Percentiles rank a stretch among this genome's conserved stretches.
Conservation (phyloP, 352 stramenopile species). For the Phytophthora palmivora region DNA sequence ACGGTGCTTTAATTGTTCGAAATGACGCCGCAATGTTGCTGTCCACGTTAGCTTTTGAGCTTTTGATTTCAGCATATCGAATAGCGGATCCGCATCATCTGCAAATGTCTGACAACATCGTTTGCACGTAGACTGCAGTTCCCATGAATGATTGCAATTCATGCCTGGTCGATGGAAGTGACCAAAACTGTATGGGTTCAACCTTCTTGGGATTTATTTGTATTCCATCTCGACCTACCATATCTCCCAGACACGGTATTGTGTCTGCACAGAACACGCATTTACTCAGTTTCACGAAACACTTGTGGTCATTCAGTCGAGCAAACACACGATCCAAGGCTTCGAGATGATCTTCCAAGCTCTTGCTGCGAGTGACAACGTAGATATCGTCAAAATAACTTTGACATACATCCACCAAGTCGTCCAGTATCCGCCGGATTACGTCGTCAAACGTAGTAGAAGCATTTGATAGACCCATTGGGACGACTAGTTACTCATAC, state of each 20-base stretch:
- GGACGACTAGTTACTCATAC: not conserved
- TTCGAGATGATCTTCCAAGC: slow-evolving; percentile 1
- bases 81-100: too few species aligned
- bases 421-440: slow-evolving; percentile 5
- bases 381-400: slow-evolving; percentile 21
- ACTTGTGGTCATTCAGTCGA: slow-evolving; percentile 2
- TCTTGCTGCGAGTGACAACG: too few species aligned
- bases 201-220: not conserved
- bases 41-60: too few species aligned
- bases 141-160: too few species aligned
- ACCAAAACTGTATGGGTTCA: too few species aligned
- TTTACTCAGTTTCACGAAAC: slow-evolving; percentile 11
- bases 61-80: too few species aligned
- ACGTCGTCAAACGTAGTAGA: slow-evolving; percentile 14
- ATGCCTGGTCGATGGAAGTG: too few species aligned
- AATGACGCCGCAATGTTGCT: too few species aligned
- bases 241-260: slow-evolving; percentile 5
- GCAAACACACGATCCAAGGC: slow-evolving; percentile 10
- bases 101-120: too few species aligned
- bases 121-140: too few species aligned
- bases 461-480: slow-evolving; percentile 28
- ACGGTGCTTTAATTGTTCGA: too few species aligned
- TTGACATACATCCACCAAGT: slow-evolving; percentile 5
- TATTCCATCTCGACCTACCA: slow-evolving; percentile 7
- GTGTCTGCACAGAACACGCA: slow-evolving; percentile 9